Base-by-base conservation (phyloP, 306 rosid species). In the Dalbergia cochinchinensis region DNA sequence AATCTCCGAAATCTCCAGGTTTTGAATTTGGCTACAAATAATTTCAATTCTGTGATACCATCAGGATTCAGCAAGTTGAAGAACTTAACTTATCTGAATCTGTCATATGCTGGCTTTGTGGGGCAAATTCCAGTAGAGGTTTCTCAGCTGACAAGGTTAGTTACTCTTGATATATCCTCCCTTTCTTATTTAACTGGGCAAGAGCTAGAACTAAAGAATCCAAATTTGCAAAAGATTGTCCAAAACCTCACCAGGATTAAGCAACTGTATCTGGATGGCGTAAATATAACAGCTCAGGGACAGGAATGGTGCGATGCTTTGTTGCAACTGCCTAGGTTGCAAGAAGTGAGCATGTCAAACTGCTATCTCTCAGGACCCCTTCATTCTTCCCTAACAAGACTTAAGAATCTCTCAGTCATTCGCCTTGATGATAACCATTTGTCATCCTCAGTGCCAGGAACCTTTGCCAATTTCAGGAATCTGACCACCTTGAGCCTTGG, bases 201-300 rank as follows among this genome's bases (percentile, higher is more conserved):
- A 2, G 3, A 8, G 0, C 7, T 80, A 50, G 77, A 51, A 69
- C 82, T 85, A 35, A 48, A 59, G 57, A 58, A 11, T 0, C 79
- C 54, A 26, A 31, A 66, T 48, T 15, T 88, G 2, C 11, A 9
- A 19, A 44, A 45, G 57, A 61, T 87, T 18, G 50, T 82, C 41
- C 61, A 62, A 35, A 85, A 85, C 22, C 59, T 92, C 54, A n/a
- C 51, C 0, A 13, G 64, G 50, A 74, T 93, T 35, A 8, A 4
- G 1, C 71, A 84, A 75, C 55, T 91, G 6, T 41, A 70, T 86
- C 76, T 91, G 0, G 92, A 92, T 84, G 87, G 90, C 67, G 73
- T 85, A 0, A 31, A 7, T 7, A 72, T 89, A 77, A 58, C 88
- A 34, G 83, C 80, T 2, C 15, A 1, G n/a, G 90, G 89, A 26